Evolutionary conservation across 331 rosid species (phyloP), one percentile per base, ranked within the genome.

Genomic region (Malus hybrid): DNA sequence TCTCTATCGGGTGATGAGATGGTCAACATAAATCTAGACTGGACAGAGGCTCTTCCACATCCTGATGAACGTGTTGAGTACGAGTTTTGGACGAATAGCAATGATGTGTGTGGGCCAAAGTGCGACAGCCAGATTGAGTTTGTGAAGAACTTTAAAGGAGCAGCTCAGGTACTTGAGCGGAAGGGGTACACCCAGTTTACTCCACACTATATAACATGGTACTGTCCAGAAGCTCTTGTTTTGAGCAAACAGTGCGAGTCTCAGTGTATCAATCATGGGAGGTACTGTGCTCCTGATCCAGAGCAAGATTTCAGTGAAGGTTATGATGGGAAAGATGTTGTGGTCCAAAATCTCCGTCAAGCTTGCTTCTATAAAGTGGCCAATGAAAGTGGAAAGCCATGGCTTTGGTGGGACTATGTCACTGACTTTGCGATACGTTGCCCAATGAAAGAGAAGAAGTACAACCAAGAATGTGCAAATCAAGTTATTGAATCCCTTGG

Each of bases 401-500:
- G 99, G 99, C 93, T 89, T 64, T 94, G 99, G 99, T 94, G 99
- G 99, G 96, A 92, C 85, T 94, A 92, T 79, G 97, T 90, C 75
- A 88, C 93, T 5, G 99, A 94, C 79, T 94, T 94, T 73, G 81
- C 97, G 19, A 92, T 94, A 56, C 99, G 99, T 72, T 94, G 99
- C 82, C 97, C 96, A 42, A 94, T 94, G 99, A 92, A 71, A 75
- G 87, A 85, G 76, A 83, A 87, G 1, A 92, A 84, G 78, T 94
- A 85, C 83, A 79, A 75, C 6, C 85, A 85, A 79, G 96, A 87
- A 2, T 94, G 99, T 82, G 88, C 99, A 48, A 87, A 94, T 87
- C 74, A 84, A 83, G 97, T 94, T 77, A 90, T 94, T 60, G 75
- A 81, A 77, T 88, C 99, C 68, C 88, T 94, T 50, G 99, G 99